Percentiles rank a stretch among this genome's conserved stretches.
These are phyloP conservation scores for Myriosclerotinia scirpicola DNA, from an alignment of 2,329 filamentous ascomycete genomes.

Conservation along the genomic window DNA sequence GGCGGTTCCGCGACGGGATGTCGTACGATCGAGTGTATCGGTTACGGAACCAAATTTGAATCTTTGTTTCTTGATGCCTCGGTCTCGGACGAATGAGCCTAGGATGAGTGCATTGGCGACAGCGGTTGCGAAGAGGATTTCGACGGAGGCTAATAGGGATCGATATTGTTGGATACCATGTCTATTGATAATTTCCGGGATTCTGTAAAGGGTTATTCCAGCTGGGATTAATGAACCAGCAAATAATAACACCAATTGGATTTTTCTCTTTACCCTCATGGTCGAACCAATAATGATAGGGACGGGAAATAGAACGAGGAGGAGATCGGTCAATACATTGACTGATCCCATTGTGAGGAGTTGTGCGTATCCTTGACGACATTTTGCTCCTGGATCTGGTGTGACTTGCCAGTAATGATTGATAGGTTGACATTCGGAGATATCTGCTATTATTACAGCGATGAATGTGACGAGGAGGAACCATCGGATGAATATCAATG, in stretches of 20 bases:
- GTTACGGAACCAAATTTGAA: constrained; percentile 64
- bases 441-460: constrained; percentile 75
- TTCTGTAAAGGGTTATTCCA: constrained; percentile 74
- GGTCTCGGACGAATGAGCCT: constrained; percentile 87
- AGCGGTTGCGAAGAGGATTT: constrained; percentile 83
- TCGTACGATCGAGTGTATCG: constrained; percentile 59
- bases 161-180: constrained; percentile 80
- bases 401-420: constrained; percentile 74
- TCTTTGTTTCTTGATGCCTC: constrained; percentile 85
- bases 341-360: constrained; percentile 86
- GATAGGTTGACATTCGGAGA: constrained; percentile 81
- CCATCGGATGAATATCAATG: constrained; percentile 69
- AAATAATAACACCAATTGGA: constrained; percentile 78
- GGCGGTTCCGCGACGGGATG: constrained; percentile 47
- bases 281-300: constrained; percentile 79
- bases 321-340: constrained; percentile 84
- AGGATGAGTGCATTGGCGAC: constrained; percentile 88
- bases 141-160: constrained; percentile 83
- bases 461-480: constrained; percentile 77
- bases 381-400: constrained; percentile 83
- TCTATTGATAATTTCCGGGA: constrained; percentile 72
- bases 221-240: constrained; percentile 80
- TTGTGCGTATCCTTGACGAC: constrained; percentile 83
- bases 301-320: constrained; percentile 85
- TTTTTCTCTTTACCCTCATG: constrained; percentile 74